phyloP scores from a whole-genome alignment of 208 protist species.

The Leishmania tropica region DNA sequence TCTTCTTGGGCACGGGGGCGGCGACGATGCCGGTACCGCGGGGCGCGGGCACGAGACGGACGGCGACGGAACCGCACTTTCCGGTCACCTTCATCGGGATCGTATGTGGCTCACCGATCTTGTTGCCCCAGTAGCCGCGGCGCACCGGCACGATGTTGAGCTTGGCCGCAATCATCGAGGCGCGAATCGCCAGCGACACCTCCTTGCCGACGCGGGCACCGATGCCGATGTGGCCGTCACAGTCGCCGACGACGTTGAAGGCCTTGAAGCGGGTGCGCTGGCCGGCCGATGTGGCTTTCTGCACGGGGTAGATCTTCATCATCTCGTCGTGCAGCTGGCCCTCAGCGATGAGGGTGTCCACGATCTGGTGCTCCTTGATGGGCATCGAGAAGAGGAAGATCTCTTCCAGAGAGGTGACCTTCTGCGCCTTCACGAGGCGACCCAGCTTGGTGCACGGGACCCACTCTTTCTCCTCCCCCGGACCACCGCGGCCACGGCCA shows the following conservation, averaged over 20 bases:
- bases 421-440: slow-evolving; percentile 96
- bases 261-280: slow-evolving; percentile 99
- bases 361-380: slow-evolving; percentile 99
- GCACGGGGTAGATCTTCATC: slow-evolving; percentile 99
- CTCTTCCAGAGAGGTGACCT: slow-evolving; percentile 98
- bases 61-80: slow-evolving; percentile 98
- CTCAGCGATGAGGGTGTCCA: slow-evolving; percentile 97
- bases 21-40: slow-evolving; percentile 99
- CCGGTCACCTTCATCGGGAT: slow-evolving; percentile 99
- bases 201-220: slow-evolving; percentile 99
- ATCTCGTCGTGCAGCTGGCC: slow-evolving; percentile 92
- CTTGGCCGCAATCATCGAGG: slow-evolving; percentile 98
- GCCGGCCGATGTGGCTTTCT: slow-evolving; percentile 99
- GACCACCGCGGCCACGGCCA: slow-evolving; percentile 35
- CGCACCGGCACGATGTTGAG: slow-evolving; percentile 98
- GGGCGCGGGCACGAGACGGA: slow-evolving; percentile 99
- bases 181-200: slow-evolving; percentile 99
- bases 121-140: slow-evolving; percentile 99
- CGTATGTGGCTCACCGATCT: slow-evolving; percentile 99
- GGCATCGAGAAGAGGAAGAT: slow-evolving; percentile 99
- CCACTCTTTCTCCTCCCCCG: slow-evolving; percentile 95
- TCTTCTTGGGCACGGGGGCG: slow-evolving; percentile 97
- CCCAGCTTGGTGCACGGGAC: slow-evolving; percentile 99
- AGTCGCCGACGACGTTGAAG: slow-evolving; percentile 99
- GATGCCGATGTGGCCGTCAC: slow-evolving; percentile 98